A percentile compares a stretch with the other conserved stretches of the same genome.
Conservation (phyloP, 2,329 filamentous ascomycete genomes). For the Nectriaceae sp. region DNA sequence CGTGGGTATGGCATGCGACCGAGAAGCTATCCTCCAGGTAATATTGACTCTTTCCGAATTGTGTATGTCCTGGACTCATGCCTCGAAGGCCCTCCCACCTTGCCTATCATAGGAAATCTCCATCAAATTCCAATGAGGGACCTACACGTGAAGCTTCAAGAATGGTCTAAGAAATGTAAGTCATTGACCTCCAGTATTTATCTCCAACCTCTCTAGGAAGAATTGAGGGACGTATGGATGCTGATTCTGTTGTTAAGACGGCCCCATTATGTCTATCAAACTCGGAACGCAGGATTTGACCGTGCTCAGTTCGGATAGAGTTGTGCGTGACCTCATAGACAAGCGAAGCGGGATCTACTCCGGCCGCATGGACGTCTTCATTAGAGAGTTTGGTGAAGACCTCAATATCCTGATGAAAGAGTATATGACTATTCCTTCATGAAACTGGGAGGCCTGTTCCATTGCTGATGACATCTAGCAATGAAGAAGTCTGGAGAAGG, state of each 20-base stretch:
- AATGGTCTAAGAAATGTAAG: constrained; percentile 2
- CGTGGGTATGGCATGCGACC: too few relatives aligned
- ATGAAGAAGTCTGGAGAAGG: constrained; percentile 8
- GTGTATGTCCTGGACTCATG: too few relatives aligned
- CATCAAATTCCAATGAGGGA: constrained; percentile 7
- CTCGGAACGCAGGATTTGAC: constrained; percentile 7
- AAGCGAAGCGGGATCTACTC: constrained; percentile 5
- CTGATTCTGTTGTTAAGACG: too few relatives aligned
- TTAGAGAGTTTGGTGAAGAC: constrained; percentile 6
- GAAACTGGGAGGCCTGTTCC: too few relatives aligned
- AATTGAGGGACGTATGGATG: too few relatives aligned
- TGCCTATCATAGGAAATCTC: constrained; percentile 6
- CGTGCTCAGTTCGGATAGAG: constrained; percentile 1
- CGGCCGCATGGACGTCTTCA: constrained; percentile 6
- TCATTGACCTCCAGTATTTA: not conserved
- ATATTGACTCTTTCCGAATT: too few relatives aligned
- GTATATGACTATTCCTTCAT: too few relatives aligned
- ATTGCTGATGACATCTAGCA: too few relatives aligned
- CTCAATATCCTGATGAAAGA: constrained; percentile 7
- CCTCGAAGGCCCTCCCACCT: constrained; percentile 8
- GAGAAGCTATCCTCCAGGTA: too few relatives aligned
- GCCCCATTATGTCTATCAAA: constrained; percentile 4
- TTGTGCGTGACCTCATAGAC: constrained; percentile 6
- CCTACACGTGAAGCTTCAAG: constrained; percentile 4
- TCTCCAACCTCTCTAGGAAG: not conserved